Evolutionary conservation across 768 basidiomycete species (phyloP).

Genomic region (Rhizopogon salebrosus): DNA sequence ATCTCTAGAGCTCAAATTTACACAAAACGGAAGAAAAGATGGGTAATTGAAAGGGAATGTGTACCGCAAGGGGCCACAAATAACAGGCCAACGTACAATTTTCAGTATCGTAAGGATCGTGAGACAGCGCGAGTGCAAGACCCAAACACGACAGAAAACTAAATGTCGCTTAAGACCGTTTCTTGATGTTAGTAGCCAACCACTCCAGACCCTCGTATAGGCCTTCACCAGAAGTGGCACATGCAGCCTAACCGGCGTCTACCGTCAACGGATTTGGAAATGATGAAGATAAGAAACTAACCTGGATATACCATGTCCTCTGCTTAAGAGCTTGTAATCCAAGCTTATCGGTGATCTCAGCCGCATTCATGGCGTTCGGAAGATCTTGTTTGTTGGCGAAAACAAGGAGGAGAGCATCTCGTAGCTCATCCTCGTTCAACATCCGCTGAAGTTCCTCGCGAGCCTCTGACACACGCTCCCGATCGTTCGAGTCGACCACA

Average conservation of each 20-base stretch:
- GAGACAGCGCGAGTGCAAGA: constrained; percentile 50
- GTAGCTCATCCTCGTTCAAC: constrained; percentile 99
- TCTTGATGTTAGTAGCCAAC: constrained; percentile 89
- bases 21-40: constrained; percentile 22
- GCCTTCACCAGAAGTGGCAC: constrained; percentile 97
- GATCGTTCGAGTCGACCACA: constrained; percentile 98
- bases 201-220: constrained; percentile 98
- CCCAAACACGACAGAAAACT: constrained; percentile 30
- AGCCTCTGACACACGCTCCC: constrained; percentile 98
- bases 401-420: constrained; percentile 95
- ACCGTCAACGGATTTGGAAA: constrained; percentile 11
- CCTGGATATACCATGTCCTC: constrained; percentile 98
- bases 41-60: constrained; percentile 21
- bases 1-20: constrained; percentile 24
- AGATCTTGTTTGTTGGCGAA: constrained; percentile 99
- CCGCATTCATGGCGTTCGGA: constrained; percentile 99
- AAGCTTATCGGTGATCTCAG: constrained; percentile 99
- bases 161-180: constrained; percentile 53
- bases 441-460: constrained; percentile 99
- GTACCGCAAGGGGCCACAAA: constrained; percentile 28
- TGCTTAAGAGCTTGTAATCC: constrained; percentile 96
- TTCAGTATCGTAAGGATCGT: constrained; percentile 58
- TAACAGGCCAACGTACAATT: constrained; percentile 44
- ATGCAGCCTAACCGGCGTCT: constrained; percentile 67
- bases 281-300: constrained; percentile 29